Evolutionary conservation across 345 rosid genomes (phyloP).

Genomic region (Salix dunnii): DNA sequence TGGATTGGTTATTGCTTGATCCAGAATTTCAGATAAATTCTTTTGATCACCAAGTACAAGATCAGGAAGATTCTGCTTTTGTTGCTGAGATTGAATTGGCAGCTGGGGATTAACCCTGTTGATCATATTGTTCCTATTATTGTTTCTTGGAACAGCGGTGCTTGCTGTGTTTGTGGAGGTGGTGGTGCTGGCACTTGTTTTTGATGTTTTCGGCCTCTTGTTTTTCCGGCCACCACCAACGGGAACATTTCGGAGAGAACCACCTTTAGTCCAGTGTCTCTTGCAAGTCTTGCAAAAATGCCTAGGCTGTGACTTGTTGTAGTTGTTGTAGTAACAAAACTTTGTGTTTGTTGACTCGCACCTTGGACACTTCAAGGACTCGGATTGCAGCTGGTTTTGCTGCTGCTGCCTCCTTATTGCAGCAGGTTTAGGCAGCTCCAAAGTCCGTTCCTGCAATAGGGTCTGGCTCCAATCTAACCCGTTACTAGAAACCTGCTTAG

Average conservation of each 20-base stretch:
- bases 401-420: slow-evolving; percentile 27
- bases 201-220: slow-evolving; percentile 48
- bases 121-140: not conserved
- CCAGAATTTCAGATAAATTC: slow-evolving; percentile 18
- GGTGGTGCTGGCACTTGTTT: not conserved
- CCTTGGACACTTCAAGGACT: slow-evolving; percentile 80
- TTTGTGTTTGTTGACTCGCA: slow-evolving; percentile 87
- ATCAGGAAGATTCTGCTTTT: slow-evolving; percentile 22
- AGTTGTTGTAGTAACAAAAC: slow-evolving; percentile 91
- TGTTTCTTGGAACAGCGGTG: not conserved
- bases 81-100: slow-evolving; percentile 26
- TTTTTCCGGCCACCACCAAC: slow-evolving; percentile 85
- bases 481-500: slow-evolving; percentile 43
- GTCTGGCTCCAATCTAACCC: slow-evolving; percentile 46
- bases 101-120: slow-evolving; percentile 15
- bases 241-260: slow-evolving; percentile 81
- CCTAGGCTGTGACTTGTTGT: slow-evolving; percentile 85
- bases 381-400: slow-evolving; percentile 34
- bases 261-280: slow-evolving; percentile 97
- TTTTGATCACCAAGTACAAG: slow-evolving; percentile 27
- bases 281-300: slow-evolving; percentile 87
- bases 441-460: slow-evolving; percentile 36
- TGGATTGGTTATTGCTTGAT: slow-evolving; percentile 22
- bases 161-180: not conserved
- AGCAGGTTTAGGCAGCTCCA: slow-evolving; percentile 33